Percentiles rank a stretch among this genome's conserved stretches.
Evolutionary conservation across 805 yeast species (phyloP).

Genomic region (Candida ipomoeae): DNA sequence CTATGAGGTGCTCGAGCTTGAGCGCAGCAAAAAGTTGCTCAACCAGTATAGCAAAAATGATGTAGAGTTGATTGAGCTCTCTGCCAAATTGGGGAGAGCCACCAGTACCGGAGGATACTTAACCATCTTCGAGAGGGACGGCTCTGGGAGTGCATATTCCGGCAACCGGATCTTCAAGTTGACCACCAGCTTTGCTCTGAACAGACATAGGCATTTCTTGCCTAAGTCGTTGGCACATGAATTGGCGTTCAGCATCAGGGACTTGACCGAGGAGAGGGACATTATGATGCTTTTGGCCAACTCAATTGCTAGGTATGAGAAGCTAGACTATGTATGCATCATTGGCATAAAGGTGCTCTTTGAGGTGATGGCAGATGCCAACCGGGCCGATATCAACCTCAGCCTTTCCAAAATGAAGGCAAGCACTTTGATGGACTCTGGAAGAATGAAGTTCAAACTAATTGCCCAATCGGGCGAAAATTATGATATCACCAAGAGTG

Average conservation of each 20-base stretch:
- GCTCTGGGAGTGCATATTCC: conserved; percentile 58
- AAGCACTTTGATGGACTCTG: background rate
- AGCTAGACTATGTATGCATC: background rate
- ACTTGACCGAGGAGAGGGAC: background rate
- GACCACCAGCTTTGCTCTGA: conserved; percentile 15
- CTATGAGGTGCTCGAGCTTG: conserved; percentile 12
- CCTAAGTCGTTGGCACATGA: conserved; percentile 33
- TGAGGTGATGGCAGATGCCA: background rate
- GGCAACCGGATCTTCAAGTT: conserved; percentile 46
- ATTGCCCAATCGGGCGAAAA: conserved; percentile 39
- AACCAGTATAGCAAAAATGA: conserved; percentile 11
- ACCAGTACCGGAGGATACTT: conserved; percentile 40
- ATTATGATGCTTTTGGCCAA: background rate
- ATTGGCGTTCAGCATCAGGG: background rate
- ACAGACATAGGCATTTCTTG: background rate
- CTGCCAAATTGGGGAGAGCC: conserved; percentile 50
- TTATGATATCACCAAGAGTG: conserved; percentile 25
- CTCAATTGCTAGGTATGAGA: background rate
- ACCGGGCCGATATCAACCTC: background rate
- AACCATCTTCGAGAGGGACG: conserved; percentile 58
- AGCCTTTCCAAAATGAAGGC: background rate
- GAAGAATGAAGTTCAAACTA: conserved; percentile 31
- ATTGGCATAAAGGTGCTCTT: background rate
- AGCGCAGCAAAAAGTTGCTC: conserved; percentile 5
- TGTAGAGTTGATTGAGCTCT: conserved; percentile 29